phyloP scores from a whole-genome alignment of 768 basidiomycete species.

The Epithele typhae region DNA sequence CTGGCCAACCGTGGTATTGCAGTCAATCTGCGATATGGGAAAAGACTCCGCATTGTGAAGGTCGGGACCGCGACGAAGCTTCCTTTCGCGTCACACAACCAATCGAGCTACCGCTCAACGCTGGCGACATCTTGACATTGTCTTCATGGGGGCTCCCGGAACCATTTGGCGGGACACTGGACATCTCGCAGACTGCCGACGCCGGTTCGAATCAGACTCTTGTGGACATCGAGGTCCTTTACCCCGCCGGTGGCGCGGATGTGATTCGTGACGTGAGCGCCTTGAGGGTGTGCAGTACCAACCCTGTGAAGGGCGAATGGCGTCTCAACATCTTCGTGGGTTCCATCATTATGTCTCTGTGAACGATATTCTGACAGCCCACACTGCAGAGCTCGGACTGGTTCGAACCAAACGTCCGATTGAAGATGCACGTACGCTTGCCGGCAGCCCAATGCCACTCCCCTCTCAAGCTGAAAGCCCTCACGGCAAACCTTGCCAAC shows the following conservation, averaged over 20 bases:
- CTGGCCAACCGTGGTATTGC: no score
- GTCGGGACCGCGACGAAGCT: no score
- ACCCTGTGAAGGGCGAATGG: constrained; percentile 9
- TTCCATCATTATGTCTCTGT: no score
- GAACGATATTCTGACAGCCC: no score
- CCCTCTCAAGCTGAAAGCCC: constrained; percentile 16
- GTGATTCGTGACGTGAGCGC: constrained; percentile 4
- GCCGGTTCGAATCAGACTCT: constrained; percentile 8
- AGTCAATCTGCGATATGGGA: no score
- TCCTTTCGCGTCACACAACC: no score
- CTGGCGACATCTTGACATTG: no score
- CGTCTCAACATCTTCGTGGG: constrained; percentile 27
- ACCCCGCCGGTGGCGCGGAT: no score
- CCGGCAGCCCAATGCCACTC: constrained; percentile 19
- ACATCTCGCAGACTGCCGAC: constrained; percentile 7
- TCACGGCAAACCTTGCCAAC: constrained; percentile 26
- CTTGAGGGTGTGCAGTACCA: constrained; percentile 20
- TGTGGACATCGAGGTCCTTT: constrained; percentile 17
- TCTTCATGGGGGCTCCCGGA: no score
- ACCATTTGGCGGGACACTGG: no score
- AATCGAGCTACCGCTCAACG: no score
- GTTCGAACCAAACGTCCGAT: constrained; percentile 26
- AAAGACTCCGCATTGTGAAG: no score
- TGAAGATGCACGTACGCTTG: constrained; percentile 34
- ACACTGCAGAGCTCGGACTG: constrained; percentile 9